Evolutionary conservation across 2,329 filamentous ascomycete genomes (phyloP), one percentile per base, ranked within the genome.

Genomic region (Cadophora luteo-olivacea): DNA sequence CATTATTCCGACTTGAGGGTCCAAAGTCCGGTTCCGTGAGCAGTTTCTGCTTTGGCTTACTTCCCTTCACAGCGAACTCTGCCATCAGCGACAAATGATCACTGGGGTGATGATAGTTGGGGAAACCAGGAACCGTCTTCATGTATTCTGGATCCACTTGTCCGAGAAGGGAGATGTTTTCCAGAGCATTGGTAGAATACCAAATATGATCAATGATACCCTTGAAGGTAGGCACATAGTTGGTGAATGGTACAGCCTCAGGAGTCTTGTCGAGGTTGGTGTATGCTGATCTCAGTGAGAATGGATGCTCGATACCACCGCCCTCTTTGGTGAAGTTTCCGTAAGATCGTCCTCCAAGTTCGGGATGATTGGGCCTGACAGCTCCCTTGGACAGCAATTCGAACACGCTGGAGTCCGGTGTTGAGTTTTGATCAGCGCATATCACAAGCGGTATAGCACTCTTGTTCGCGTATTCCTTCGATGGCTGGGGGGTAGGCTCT

Each of bases 161-260:
- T 61, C 90, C 91, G 32, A 92, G 85, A 55, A 92, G 79, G 38
- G 86, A 87, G 5, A 86, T 87, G 45, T 91, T 89, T 74, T 91
- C 87, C 64, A 93, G 82, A 51, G 87, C 83, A 75, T 91, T 92
- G 4, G 93, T 95, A 67, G 94, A 94, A 81, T 97, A 99, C 94
- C 94, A 98, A 76, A 99, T 93, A 80, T 98, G 97, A 79, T 99
- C 96, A 73, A 99, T 92, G 67, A 97, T 92, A 70, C 94, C 94
- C 63, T 89, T 88, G 81, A 97, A 99, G n/a, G 89, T 89, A 0
- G 96, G 94, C 16, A 94, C 97, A 81, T 98, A 99, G 81, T 99
- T 99, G 58, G 96, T 99, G 80, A 97, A 99, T 4, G 89, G 89
- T 75, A 98, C 83, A 78, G 97, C 93, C 68, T 94, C 92, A 7